These are phyloP conservation scores for Erythrobasidium hasegawianum DNA, from an alignment of 1,284 basidiomycete species.

Conservation along the genomic window DNA sequence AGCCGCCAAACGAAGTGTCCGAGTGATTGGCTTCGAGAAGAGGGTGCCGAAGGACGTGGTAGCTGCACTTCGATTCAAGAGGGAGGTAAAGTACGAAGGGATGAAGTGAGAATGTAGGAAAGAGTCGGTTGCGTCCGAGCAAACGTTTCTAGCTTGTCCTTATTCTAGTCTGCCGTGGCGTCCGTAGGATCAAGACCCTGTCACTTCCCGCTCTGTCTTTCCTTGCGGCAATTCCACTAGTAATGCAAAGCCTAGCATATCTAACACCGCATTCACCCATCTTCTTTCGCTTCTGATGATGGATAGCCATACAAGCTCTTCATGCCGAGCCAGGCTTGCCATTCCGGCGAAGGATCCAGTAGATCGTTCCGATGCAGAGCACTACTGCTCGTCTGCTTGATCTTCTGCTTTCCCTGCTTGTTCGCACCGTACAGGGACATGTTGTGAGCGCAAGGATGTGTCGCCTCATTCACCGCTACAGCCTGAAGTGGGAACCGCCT, in stretches of 20 bases:
- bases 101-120: too few relatives aligned
- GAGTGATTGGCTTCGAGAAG: conserved; percentile 5
- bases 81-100: too few relatives aligned
- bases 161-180: too few relatives aligned
- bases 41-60: background rate
- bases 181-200: too few relatives aligned
- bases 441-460: conserved; percentile 20
- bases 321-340: conserved; percentile 9
- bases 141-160: too few relatives aligned
- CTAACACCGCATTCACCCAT: too few relatives aligned
- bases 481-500: background rate
- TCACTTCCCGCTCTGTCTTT: too few relatives aligned
- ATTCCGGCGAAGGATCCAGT: conserved; percentile 12
- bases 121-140: too few relatives aligned
- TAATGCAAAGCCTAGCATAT: too few relatives aligned
- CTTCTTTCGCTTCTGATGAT: background rate
- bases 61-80: too few relatives aligned
- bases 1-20: conserved; percentile 18
- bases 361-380: conserved; percentile 5
- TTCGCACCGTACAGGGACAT: conserved; percentile 4
- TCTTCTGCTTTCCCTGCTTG: background rate
- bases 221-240: too few relatives aligned
- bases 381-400: background rate
- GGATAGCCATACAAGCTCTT: conserved; percentile 20
- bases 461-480: conserved; percentile 4